Evolutionary conservation across 164 flowering plant species (phyloP).

Genomic region (Macadamia integrifolia): DNA sequence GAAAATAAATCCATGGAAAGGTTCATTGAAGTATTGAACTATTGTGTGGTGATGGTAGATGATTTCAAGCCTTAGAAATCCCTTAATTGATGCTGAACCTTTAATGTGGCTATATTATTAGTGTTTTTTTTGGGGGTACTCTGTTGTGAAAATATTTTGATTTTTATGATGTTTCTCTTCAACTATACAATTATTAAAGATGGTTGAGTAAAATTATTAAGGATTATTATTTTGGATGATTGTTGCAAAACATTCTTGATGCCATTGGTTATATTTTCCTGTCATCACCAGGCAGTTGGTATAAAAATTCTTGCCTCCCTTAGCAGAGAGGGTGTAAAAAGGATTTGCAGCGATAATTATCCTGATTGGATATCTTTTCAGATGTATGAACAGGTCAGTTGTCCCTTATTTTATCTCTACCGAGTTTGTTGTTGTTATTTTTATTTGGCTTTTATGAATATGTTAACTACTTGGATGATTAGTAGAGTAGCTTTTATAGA

Average conservation of each 20-base stretch:
- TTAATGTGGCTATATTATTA: not conserved
- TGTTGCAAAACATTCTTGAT: not conserved
- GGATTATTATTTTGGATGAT: not conserved
- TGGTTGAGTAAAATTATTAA: no score
- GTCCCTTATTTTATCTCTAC: not conserved
- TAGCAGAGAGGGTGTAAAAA: slow-evolving; percentile 80
- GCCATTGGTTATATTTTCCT: not conserved
- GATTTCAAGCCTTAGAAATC: not conserved
- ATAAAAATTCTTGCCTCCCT: slow-evolving; percentile 74
- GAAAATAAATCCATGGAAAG: no score
- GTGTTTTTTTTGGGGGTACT: not conserved
- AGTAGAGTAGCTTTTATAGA: no score
- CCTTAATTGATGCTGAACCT: not conserved
- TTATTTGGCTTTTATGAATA: no score
- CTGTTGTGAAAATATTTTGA: not conserved
- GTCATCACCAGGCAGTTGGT: slow-evolving; percentile 69
- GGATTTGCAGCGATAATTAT: slow-evolving; percentile 82
- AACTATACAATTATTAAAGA: no score
- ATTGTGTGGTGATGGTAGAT: no score
- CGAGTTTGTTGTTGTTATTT: no score
- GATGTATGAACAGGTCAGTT: slow-evolving; percentile 81
- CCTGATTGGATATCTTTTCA: slow-evolving; percentile 99
- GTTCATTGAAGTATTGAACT: no score
- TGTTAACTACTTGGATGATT: no score
- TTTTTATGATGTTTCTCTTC: no score